Percentiles rank a stretch among this genome's conserved stretches.
phyloP scores from a whole-genome alignment of 345 rosid species.

The Salix koriyanagi region DNA sequence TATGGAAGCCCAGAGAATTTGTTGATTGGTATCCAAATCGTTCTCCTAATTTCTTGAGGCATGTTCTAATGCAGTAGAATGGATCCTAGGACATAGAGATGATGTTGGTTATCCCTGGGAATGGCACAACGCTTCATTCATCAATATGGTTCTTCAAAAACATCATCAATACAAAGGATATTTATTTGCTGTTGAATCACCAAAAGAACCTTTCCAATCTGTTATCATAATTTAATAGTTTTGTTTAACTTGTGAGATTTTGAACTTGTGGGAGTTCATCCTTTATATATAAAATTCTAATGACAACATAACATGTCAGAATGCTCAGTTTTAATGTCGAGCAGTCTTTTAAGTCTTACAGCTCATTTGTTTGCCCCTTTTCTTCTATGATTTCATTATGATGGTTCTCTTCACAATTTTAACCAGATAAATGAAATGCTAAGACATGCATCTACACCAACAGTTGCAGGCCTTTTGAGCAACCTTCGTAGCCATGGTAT shows the following conservation, averaged over 20 bases:
- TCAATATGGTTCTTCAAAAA: neutral
- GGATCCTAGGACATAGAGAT: neutral
- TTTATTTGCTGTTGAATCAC: neutral
- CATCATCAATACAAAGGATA: neutral
- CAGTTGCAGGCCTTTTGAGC: conserved; percentile 57
- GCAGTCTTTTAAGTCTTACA: neutral
- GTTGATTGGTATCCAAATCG: neutral
- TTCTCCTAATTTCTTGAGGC: neutral
- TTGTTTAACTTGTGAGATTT: neutral
- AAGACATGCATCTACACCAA: conserved; percentile 55
- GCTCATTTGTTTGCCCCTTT: neutral
- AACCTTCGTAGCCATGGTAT: conserved; percentile 80
- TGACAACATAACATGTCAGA: neutral
- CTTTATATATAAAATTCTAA: neutral
- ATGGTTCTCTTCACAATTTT: conserved; percentile 7
- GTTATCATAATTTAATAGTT: too few species aligned
- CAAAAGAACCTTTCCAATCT: too few species aligned
- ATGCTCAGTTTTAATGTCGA: neutral
- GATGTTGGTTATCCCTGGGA: neutral
- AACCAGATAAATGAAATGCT: conserved; percentile 68
- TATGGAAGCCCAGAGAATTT: neutral
- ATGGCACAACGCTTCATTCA: neutral
- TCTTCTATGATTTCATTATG: conserved; percentile 2
- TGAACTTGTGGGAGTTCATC: neutral
- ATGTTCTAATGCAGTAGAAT: neutral